Conservation (phyloP, 805 yeast genomes). For the Wickerhamiella bombiphila region DNA sequence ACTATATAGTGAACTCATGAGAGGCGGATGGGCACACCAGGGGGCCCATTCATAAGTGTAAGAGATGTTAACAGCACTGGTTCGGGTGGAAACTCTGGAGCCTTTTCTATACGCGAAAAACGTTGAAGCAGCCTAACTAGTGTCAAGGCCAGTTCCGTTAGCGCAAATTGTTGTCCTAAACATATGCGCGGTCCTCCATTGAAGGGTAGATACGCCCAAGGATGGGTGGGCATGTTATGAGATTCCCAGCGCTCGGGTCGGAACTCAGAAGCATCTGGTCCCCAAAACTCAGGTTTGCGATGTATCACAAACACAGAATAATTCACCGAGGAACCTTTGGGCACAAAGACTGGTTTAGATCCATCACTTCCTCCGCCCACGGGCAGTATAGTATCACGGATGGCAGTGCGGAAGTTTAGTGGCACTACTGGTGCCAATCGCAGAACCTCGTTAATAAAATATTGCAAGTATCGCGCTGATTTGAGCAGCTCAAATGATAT, state of each 20-base stretch:
- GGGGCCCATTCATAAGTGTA: constrained; percentile 8
- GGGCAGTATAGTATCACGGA: constrained; percentile 32
- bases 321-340: constrained; percentile 27
- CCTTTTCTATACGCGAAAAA: constrained; percentile 13
- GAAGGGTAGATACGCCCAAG: constrained; percentile 34
- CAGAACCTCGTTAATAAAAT: constrained; percentile 31
- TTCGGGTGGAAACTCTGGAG: constrained; percentile 2
- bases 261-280: constrained; percentile 29
- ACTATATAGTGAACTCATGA: not conserved
- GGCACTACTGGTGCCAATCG: constrained; percentile 37
- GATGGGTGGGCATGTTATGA: constrained; percentile 21
- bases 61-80: constrained; percentile 4
- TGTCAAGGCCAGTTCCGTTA: constrained; percentile 32
- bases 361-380: constrained; percentile 34
- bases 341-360: constrained; percentile 25
- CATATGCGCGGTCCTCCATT: constrained; percentile 39
- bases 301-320: constrained; percentile 30
- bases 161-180: constrained; percentile 38
- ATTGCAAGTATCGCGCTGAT: constrained; percentile 30
- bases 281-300: constrained; percentile 26
- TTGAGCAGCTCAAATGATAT: constrained; percentile 31
- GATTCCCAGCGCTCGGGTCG: constrained; percentile 35
- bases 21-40: constrained; percentile 7
- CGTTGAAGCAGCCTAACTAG: constrained; percentile 27
- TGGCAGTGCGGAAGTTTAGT: constrained; percentile 29